phyloP scores from a whole-genome alignment of 805 yeast genomes.

The Soucietia sequanensis region DNA sequence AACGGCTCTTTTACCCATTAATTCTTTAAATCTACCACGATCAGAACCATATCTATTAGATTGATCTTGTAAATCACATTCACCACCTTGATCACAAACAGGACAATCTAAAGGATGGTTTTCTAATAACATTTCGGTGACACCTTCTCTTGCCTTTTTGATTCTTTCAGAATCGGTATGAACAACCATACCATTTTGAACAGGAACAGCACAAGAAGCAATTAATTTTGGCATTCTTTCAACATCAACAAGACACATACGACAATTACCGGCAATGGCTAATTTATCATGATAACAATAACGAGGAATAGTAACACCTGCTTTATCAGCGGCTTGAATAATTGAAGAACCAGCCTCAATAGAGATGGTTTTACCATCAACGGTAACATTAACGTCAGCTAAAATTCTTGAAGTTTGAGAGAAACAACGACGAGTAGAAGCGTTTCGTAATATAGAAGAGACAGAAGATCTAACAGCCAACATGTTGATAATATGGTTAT shows the following conservation, averaged over 20 bases:
- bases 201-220: slow-evolving; percentile 92
- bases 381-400: slow-evolving; percentile 56
- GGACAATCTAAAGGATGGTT: slow-evolving; percentile 94
- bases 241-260: slow-evolving; percentile 89
- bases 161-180: slow-evolving; percentile 76
- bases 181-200: slow-evolving; percentile 85
- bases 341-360: slow-evolving; percentile 86
- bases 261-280: slow-evolving; percentile 89
- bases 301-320: slow-evolving; percentile 84
- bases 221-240: slow-evolving; percentile 88
- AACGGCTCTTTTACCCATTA: slow-evolving; percentile 83
- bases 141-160: slow-evolving; percentile 83
- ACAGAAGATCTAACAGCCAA: slow-evolving; percentile 17
- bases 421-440: slow-evolving; percentile 21
- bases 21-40: slow-evolving; percentile 80
- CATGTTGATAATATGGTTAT: slow-evolving; percentile 8
- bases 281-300: slow-evolving; percentile 91
- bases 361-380: slow-evolving; percentile 72
- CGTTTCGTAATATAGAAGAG: slow-evolving; percentile 20
- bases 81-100: slow-evolving; percentile 93
- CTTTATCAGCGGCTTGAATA: slow-evolving; percentile 89
- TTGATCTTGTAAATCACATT: slow-evolving; percentile 90
- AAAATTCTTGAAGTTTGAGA: slow-evolving; percentile 17
- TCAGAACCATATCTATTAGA: slow-evolving; percentile 79
- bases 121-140: slow-evolving; percentile 82